Percentiles rank a stretch among this genome's conserved stretches.
These are phyloP conservation scores for Annulohypoxylon moriforme DNA, from an alignment of 495 filamentous ascomycete species.

Conservation along the genomic window DNA sequence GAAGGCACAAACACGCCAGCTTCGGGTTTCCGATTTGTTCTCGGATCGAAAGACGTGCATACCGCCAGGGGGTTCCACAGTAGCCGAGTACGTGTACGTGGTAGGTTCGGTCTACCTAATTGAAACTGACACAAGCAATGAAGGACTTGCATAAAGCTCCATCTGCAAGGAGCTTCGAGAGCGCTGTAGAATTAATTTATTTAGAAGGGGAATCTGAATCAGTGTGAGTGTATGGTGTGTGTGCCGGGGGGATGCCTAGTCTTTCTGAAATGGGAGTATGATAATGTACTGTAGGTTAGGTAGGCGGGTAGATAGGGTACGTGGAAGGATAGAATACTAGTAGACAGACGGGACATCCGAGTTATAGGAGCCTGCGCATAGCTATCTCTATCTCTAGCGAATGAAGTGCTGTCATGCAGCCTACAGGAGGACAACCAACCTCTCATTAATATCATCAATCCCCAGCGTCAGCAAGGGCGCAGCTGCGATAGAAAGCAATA, in stretches of 20 bases:
- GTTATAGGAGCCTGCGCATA: not conserved
- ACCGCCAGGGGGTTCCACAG: conserved; percentile 37
- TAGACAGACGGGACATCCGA: not conserved
- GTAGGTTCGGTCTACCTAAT: conserved; percentile 37
- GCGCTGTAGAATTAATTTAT: conserved; percentile 30
- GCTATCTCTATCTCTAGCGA: conserved; percentile 45
- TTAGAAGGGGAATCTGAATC: conserved; percentile 21
- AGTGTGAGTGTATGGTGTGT: not conserved
- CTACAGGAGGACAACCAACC: conserved; percentile 5
- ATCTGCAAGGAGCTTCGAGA: conserved; percentile 30
- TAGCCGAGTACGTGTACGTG: conserved; percentile 36
- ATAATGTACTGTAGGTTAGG: not conserved
- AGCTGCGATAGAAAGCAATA: conserved; percentile 1
- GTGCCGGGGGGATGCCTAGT: not conserved
- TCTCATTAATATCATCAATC: conserved; percentile 14
- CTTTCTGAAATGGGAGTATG: not conserved
- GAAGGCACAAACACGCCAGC: conserved; percentile 5
- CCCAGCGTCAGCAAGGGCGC: conserved; percentile 25
- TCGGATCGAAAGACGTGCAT: conserved; percentile 45
- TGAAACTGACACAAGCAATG: conserved; percentile 35
- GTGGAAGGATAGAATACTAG: not conserved
- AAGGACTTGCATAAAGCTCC: conserved; percentile 25
- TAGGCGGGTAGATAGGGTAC: not conserved
- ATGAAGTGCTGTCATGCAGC: conserved; percentile 17
- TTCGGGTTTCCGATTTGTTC: conserved; percentile 44